phyloP scores from a whole-genome alignment of 768 basidiomycete genomes.

The Fibroporia radiculosa region DNA sequence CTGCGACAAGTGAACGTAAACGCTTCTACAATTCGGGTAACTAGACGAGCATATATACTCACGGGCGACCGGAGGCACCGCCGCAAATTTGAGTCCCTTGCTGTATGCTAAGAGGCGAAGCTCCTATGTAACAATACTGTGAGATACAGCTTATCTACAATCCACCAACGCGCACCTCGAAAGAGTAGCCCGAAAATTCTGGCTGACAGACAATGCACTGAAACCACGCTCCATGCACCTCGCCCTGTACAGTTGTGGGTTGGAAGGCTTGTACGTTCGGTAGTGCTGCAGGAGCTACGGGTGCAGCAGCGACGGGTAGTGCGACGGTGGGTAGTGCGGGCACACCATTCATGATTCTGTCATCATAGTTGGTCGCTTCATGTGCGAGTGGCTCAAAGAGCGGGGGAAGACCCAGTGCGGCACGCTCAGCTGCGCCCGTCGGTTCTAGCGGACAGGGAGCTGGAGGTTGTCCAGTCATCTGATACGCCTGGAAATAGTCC shows the following conservation, averaged over 20 bases:
- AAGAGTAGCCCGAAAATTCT: constrained; percentile 20
- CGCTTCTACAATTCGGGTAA: too few relatives aligned
- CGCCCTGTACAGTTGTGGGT: background rate
- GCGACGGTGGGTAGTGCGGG: too few relatives aligned
- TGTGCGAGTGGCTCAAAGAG: constrained; percentile 36
- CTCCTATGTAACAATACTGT: constrained; percentile 7
- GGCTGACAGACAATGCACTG: constrained; percentile 13
- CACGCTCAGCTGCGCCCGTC: constrained; percentile 33
- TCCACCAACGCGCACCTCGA: constrained; percentile 16
- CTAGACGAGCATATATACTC: constrained; percentile 3
- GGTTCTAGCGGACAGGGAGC: constrained; percentile 41
- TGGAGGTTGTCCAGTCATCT: constrained; percentile 39
- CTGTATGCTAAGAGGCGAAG: constrained; percentile 10
- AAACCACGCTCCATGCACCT: constrained; percentile 2
- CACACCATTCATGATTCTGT: too few relatives aligned
- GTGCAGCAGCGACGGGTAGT: background rate
- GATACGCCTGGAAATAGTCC: constrained; percentile 47
- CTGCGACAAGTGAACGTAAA: background rate
- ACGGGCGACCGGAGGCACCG: background rate
- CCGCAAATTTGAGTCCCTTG: constrained; percentile 1
- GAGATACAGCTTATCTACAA: background rate
- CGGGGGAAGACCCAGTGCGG: constrained; percentile 38
- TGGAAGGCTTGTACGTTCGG: constrained; percentile 6
- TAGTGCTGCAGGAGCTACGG: constrained; percentile 1
- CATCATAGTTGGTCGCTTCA: background rate